These are phyloP conservation scores for Cucurbita ficifolia DNA, from an alignment of 306 rosid species.

Conservation along the genomic window DNA sequence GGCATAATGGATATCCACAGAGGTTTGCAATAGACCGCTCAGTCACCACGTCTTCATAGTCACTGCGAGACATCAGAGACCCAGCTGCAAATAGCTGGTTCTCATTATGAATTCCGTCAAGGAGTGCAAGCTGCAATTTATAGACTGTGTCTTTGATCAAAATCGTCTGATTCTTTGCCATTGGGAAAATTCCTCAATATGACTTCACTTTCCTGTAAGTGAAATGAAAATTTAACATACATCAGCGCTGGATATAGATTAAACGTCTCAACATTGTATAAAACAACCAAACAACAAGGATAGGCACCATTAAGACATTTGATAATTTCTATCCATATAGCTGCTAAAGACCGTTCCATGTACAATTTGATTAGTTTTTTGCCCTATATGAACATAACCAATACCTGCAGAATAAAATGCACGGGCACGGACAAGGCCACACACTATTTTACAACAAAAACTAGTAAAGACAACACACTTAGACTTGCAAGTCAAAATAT, in stretches of 20 bases:
- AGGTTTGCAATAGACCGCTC: slow-evolving; percentile 51
- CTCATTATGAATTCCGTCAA: slow-evolving; percentile 49
- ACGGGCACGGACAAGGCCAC: too few species aligned
- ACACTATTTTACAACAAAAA: too few species aligned
- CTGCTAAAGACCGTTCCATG: background rate
- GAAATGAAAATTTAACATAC: background rate
- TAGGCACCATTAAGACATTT: background rate
- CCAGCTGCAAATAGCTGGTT: slow-evolving; percentile 71
- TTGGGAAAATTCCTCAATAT: slow-evolving; percentile 6
- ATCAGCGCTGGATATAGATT: background rate
- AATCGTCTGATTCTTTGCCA: slow-evolving; percentile 29
- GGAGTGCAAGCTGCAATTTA: slow-evolving; percentile 53
- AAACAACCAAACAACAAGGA: background rate
- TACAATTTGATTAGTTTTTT: too few species aligned
- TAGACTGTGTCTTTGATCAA: slow-evolving; percentile 43
- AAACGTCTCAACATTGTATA: background rate
- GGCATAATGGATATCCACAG: slow-evolving; percentile 60
- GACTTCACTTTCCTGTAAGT: background rate
- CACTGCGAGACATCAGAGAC: slow-evolving; percentile 57
- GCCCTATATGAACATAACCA: too few species aligned
- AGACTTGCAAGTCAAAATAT: background rate
- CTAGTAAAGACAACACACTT: background rate
- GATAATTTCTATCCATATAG: background rate
- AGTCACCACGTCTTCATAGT: slow-evolving; percentile 68
- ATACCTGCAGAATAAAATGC: too few species aligned